A percentile compares a stretch with the other conserved stretches of the same genome.
phyloP scores from a whole-genome alignment of 2,329 filamentous ascomycete species.

The Alternaria sp. region DNA sequence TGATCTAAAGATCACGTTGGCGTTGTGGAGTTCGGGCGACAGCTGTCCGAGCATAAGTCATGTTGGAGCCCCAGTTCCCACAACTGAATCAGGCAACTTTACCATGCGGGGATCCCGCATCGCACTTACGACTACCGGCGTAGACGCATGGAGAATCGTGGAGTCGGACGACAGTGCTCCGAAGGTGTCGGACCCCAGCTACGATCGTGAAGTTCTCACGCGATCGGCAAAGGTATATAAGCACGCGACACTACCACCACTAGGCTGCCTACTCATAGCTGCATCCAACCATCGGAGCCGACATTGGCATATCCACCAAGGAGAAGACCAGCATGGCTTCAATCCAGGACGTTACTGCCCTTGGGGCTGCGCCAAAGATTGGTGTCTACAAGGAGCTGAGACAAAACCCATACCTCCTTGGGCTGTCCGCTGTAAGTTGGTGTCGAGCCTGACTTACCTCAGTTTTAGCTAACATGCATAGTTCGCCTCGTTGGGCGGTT shows the following conservation, averaged over 20 bases:
- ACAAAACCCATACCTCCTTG: conserved; percentile 28
- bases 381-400: conserved; percentile 27
- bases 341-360: not conserved
- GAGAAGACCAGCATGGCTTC: not conserved
- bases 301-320: not conserved
- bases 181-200: conserved; percentile 14
- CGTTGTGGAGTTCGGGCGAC: conserved; percentile 26
- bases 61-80: conserved; percentile 8
- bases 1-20: not conserved
- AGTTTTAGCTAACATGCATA: not conserved
- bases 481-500: conserved; percentile 28
- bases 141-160: conserved; percentile 10
- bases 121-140: not conserved
- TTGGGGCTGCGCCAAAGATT: conserved; percentile 13
- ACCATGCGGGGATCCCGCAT: conserved; percentile 8
- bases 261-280: not conserved
- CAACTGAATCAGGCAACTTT: conserved; percentile 8
- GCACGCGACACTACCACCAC: not conserved
- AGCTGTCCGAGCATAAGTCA: conserved; percentile 22
- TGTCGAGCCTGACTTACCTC: fast-evolving
- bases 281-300: not conserved
- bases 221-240: conserved; percentile 11
- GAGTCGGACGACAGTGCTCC: conserved; percentile 24
- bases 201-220: conserved; percentile 1
- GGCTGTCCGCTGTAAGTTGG: conserved; percentile 19